These are phyloP conservation scores for Calophaca sinica DNA, from an alignment of 306 rosid species.

Conservation along the genomic window DNA sequence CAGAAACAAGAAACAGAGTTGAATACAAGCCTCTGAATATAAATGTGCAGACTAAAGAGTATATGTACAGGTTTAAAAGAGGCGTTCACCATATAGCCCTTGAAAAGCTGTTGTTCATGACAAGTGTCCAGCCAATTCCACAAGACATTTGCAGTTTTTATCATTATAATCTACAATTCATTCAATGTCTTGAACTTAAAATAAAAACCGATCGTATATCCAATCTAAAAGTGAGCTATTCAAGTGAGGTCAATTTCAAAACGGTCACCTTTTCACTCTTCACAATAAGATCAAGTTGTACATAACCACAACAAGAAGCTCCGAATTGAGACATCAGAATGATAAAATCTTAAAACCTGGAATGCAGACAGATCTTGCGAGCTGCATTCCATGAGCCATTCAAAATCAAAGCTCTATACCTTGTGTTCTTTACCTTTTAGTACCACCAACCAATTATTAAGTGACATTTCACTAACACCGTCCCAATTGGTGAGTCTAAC, in stretches of 20 bases:
- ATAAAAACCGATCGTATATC: conserved; percentile 1
- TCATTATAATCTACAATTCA: neutral
- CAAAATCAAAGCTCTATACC: conserved; percentile 18
- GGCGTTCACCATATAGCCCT: neutral
- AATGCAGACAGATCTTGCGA: conserved; percentile 5
- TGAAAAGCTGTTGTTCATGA: conserved; percentile 3
- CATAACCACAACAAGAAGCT: too few relatives aligned
- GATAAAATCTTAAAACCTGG: neutral
- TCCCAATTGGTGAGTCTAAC: neutral
- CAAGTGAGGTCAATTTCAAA: neutral
- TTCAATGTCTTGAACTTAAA: neutral
- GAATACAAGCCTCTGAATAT: neutral
- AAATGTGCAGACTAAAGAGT: neutral
- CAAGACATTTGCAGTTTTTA: neutral
- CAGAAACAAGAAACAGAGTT: conserved; percentile 1
- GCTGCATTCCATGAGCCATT: neutral
- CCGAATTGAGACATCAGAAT: conserved; percentile 3
- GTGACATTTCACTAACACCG: neutral
- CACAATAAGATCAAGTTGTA: neutral
- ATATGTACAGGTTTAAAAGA: neutral
- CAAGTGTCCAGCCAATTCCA: conserved; percentile 16
- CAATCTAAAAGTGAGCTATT: conserved; percentile 5
- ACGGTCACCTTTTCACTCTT: neutral
- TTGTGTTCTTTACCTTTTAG: neutral
- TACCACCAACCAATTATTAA: neutral